These are phyloP conservation scores for Cordyceps tenuipes DNA, from an alignment of 2,329 filamentous ascomycete genomes.

Conservation along the genomic window DNA sequence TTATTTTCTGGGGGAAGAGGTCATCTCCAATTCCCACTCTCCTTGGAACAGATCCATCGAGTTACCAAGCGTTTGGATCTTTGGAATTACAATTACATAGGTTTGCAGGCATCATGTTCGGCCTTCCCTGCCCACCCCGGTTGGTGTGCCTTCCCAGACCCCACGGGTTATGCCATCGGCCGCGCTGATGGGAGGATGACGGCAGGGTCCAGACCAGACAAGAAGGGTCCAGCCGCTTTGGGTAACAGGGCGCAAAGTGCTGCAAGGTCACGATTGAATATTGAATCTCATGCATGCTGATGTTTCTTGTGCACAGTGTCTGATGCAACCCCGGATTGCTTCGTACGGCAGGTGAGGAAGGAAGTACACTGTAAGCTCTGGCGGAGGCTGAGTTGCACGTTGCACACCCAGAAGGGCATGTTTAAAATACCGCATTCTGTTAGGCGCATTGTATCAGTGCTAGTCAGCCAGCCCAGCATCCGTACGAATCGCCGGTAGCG, in stretches of 20 bases:
- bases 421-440: too few relatives aligned
- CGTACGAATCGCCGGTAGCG: too few relatives aligned
- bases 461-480: too few relatives aligned
- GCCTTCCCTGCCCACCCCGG: not conserved
- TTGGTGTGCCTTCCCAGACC: not conserved
- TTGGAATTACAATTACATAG: not conserved
- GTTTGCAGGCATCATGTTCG: not conserved
- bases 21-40: not conserved
- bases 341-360: not conserved
- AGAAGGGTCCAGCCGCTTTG: not conserved
- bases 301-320: not conserved
- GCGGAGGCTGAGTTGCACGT: too few relatives aligned
- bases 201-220: not conserved
- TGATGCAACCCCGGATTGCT: not conserved
- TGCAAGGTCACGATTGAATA: not conserved
- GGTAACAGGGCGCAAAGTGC: not conserved
- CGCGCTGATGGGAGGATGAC: not conserved
- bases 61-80: not conserved
- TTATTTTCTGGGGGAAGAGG: not conserved
- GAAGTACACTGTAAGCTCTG: too few relatives aligned
- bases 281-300: not conserved
- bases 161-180: constrained; percentile 7
- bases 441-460: too few relatives aligned
- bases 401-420: too few relatives aligned
- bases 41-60: not conserved